These are phyloP conservation scores for Boletus tylopilopsis DNA, from an alignment of 768 basidiomycete species.

Conservation along the genomic window DNA sequence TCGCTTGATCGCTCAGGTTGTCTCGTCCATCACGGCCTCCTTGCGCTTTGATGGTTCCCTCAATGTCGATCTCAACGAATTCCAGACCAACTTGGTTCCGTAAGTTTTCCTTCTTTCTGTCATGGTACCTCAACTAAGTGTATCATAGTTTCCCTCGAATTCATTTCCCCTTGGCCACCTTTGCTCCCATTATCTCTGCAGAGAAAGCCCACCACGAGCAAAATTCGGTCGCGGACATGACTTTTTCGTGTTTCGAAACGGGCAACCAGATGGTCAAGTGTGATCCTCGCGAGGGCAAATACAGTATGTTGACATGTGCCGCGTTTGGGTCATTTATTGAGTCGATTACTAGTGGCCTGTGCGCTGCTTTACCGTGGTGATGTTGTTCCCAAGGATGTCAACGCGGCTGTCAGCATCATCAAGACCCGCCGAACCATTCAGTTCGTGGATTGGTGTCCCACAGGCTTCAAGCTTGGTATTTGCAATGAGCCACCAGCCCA, in stretches of 20 bases:
- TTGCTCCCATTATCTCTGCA: slow-evolving; percentile 89
- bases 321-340: not conserved
- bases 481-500: slow-evolving; percentile 76
- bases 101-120: slow-evolving; percentile 39
- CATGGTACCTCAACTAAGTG: not conserved
- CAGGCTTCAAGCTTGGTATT: slow-evolving; percentile 76
- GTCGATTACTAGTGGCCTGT: slow-evolving; percentile 49
- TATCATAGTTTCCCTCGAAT: slow-evolving; percentile 85
- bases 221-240: slow-evolving; percentile 98
- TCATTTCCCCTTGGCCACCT: slow-evolving; percentile 97
- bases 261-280: slow-evolving; percentile 81
- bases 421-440: slow-evolving; percentile 79
- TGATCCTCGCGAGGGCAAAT: slow-evolving; percentile 76
- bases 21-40: slow-evolving; percentile 96
- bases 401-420: slow-evolving; percentile 68
- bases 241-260: slow-evolving; percentile 81
- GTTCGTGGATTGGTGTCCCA: slow-evolving; percentile 77
- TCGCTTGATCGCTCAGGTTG: slow-evolving; percentile 96
- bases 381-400: slow-evolving; percentile 76
- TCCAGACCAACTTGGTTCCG: slow-evolving; percentile 99
- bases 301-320: slow-evolving; percentile 41
- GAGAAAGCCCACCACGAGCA: slow-evolving; percentile 96
- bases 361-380: slow-evolving; percentile 73
- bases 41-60: slow-evolving; percentile 62
- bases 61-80: slow-evolving; percentile 86